Evolutionary conservation across 129 eudicot species (phyloP), one percentile per base, ranked within the genome.

Genomic region (Kitagawia praeruptora): DNA sequence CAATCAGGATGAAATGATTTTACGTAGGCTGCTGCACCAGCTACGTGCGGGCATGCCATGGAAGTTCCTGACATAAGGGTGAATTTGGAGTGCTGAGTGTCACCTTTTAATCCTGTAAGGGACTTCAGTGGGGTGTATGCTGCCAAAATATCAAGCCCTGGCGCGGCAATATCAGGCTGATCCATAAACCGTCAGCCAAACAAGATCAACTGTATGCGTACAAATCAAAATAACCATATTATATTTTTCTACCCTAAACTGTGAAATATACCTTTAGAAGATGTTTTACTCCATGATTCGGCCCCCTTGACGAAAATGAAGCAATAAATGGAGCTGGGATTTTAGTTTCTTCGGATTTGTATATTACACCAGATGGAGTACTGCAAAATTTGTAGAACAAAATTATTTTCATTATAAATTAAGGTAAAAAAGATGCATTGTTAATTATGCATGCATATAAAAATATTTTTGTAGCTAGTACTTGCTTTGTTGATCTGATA

Each of bases 251-350:
- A 39, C 28, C 4, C 49, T 42, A 40, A 71, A 71, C 27, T 71
- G 49, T 40, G 11, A 71, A 27, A 72, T 41, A 34, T 87, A 94
- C 98, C 98, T 94, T 94, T 54, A 94, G 91, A 54, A 94, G 77
- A 61, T 87, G 92, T 56, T 79, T 72, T 72, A 96, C 72, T 84
- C 92, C 96, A 0, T 89, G 89, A 81, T 84, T 94, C 46, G 98
- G 98, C 76, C 98, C 98, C 61, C 98, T 81, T n/a, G 98, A 94
- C 74, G 98, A 94, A 86, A 94, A 94, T 45, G 98, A 91, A 41
- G 91, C 98, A 44, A 89, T 70, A 27, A 87, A 84, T 42, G 98
- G 98, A 81, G 97, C 98, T 12, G 75, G 54, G 70, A 92, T 56
- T 70, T 87, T 87, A 31, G 87, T 88, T 84, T 94, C 93, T 76